Conservation (phyloP, 192 early-diverging fungal genomes). For the Coemansia sp. region DNA sequence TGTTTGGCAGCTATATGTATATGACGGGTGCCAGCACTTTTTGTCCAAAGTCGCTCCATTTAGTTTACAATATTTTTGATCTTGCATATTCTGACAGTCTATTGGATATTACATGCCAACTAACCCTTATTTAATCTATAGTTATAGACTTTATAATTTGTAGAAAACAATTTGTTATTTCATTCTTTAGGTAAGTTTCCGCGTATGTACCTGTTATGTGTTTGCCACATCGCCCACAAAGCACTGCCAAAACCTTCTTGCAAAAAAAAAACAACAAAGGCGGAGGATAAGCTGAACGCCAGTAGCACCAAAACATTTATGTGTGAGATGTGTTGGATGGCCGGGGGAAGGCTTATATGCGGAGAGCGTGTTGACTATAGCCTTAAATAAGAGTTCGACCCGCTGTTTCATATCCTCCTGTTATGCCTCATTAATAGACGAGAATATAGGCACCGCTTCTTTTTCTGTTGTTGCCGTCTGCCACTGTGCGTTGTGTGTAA, state of each 20-base stretch:
- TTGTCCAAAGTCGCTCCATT: not conserved
- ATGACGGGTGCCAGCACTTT: not conserved
- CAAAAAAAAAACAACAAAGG: not conserved
- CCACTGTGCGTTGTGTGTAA: not conserved
- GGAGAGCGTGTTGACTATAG: not conserved
- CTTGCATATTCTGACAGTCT: not conserved
- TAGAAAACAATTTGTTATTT: no score
- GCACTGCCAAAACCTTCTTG: not conserved
- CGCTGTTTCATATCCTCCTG: constrained; percentile 7
- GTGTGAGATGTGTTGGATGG: constrained; percentile 13
- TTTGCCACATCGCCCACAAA: not conserved
- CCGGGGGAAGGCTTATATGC: not conserved
- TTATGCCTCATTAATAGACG: not conserved
- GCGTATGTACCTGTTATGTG: not conserved
- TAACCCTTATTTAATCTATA: no score
- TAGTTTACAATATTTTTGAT: not conserved
- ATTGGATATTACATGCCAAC: no score
- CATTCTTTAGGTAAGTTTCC: no score
- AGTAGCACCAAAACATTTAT: constrained; percentile 20
- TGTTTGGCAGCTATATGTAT: not conserved
- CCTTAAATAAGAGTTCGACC: not conserved
- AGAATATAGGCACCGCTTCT: not conserved
- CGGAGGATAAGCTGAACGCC: not conserved
- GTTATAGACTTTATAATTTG: no score
- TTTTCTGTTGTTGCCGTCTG: constrained; percentile 7